Evolutionary conservation across 2,329 filamentous ascomycete species (phyloP).

Genomic region (Penicillium sp.): DNA sequence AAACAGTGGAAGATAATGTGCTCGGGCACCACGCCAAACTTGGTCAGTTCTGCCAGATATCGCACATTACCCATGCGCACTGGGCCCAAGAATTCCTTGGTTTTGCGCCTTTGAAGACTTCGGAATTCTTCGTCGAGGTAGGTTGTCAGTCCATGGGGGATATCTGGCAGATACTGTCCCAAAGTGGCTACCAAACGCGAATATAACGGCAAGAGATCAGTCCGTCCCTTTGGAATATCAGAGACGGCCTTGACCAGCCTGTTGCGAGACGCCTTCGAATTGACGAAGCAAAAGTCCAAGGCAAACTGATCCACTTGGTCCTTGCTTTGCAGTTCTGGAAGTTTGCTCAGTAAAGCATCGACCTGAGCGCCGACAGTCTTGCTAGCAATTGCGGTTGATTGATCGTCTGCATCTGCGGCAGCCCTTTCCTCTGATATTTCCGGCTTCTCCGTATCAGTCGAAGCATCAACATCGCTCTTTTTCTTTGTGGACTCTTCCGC

Average conservation of each 20-base stretch:
- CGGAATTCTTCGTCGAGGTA: constrained; percentile 96
- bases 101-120: constrained; percentile 91
- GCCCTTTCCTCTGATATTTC: constrained; percentile 46
- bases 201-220: constrained; percentile 85
- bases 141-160: constrained; percentile 84
- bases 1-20: constrained; percentile 98
- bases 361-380: constrained; percentile 97
- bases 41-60: constrained; percentile 95
- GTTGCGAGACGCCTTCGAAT: constrained; percentile 96
- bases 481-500: constrained; percentile 76
- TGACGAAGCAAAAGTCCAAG: constrained; percentile 95
- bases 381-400: constrained; percentile 91
- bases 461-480: constrained; percentile 53
- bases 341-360: constrained; percentile 75
- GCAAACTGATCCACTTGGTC: constrained; percentile 88
- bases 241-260: constrained; percentile 87
- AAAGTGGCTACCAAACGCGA: constrained; percentile 89
- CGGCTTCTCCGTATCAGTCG: constrained; percentile 41
- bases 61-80: constrained; percentile 90
- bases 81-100: constrained; percentile 94
- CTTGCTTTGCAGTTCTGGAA: constrained; percentile 89
- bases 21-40: constrained; percentile 95
- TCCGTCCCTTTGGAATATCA: constrained; percentile 88
- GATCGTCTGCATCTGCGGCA: constrained; percentile 62
- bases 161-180: constrained; percentile 86